Evolutionary conservation across 2,329 filamentous ascomycete species (phyloP).

Genomic region (Epicoccum nigrum): DNA sequence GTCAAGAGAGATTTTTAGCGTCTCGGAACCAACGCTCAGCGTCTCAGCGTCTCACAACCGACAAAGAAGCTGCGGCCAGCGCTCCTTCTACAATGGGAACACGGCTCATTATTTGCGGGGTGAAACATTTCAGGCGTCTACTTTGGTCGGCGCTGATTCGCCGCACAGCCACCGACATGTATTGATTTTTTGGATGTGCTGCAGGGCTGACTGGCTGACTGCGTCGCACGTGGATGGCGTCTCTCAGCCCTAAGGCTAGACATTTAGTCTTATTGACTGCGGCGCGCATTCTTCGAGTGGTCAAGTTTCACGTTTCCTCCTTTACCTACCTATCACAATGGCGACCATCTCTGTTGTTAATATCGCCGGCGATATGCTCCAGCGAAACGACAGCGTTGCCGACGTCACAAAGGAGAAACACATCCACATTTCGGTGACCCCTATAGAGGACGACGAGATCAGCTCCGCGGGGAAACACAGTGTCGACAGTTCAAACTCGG

Average conservation of each 20-base stretch:
- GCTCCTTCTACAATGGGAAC: constrained; percentile 1
- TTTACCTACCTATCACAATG: constrained; percentile 14
- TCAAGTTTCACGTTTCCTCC: constrained; percentile 9
- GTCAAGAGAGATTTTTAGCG: constrained; percentile 14
- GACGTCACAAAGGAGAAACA: constrained; percentile 13
- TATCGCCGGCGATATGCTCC: constrained; percentile 18
- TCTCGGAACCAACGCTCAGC: constrained; percentile 6
- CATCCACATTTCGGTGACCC: constrained; percentile 11
- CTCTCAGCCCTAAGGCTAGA: constrained; percentile 21
- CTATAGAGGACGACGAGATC: constrained; percentile 15
- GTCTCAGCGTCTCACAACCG: constrained; percentile 9
- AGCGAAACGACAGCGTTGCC: constrained; percentile 13
- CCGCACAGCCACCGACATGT: constrained; percentile 7
- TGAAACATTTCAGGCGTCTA: constrained; percentile 4
- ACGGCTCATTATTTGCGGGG: constrained; percentile 9
- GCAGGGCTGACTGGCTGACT: constrained; percentile 21
- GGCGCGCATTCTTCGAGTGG: constrained; percentile 8
- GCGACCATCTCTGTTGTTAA: constrained; percentile 12
- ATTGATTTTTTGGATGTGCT: constrained; percentile 17
- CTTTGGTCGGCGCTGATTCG: constrained; percentile 5
- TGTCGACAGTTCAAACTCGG: constrained; percentile 10
- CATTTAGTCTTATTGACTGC: constrained; percentile 16
- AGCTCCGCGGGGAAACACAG: constrained; percentile 13
- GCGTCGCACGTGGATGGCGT: constrained; percentile 18
- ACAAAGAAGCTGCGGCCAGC: background rate